Evolutionary conservation across 2,329 filamentous ascomycete genomes (phyloP).

Genomic region (Ophiostoma novo-ulmi): DNA sequence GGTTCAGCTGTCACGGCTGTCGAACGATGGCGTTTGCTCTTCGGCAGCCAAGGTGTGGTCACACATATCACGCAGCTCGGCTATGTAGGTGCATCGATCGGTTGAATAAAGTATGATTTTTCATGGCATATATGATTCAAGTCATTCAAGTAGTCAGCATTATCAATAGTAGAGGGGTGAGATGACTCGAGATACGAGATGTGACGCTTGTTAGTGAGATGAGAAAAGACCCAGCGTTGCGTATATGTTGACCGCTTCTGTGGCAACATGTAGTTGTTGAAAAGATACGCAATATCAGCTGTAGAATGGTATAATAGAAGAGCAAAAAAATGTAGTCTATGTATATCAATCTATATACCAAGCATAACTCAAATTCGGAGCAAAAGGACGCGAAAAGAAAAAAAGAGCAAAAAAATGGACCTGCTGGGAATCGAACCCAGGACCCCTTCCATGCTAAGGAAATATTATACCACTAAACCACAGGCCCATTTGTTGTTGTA

Average conservation of each 20-base stretch:
- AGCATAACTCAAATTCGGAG: too few species aligned
- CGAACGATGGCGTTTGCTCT: not conserved
- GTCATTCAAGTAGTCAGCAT: too few species aligned
- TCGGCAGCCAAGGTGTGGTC: not conserved
- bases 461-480: conserved; percentile 6
- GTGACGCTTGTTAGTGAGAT: not conserved
- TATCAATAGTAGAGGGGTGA: not conserved
- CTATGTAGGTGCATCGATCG: not conserved
- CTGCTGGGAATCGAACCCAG: conserved; percentile 2
- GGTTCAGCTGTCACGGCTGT: not conserved
- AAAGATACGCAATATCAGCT: too few species aligned
- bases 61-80: not conserved
- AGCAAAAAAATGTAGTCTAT: too few species aligned
- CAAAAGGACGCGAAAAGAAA: not conserved
- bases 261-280: not conserved
- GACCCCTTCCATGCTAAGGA: conserved; percentile 3
- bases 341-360: too few species aligned
- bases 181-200: not conserved
- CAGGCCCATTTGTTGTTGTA: not conserved
- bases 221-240: not conserved
- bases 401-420: not conserved
- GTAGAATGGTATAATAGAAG: too few species aligned
- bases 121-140: too few species aligned
- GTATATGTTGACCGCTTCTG: not conserved
- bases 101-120: too few species aligned